These are phyloP conservation scores for Aspergillus transmontanensis DNA, from an alignment of 2,329 filamentous ascomycete species.

Conservation along the genomic window DNA sequence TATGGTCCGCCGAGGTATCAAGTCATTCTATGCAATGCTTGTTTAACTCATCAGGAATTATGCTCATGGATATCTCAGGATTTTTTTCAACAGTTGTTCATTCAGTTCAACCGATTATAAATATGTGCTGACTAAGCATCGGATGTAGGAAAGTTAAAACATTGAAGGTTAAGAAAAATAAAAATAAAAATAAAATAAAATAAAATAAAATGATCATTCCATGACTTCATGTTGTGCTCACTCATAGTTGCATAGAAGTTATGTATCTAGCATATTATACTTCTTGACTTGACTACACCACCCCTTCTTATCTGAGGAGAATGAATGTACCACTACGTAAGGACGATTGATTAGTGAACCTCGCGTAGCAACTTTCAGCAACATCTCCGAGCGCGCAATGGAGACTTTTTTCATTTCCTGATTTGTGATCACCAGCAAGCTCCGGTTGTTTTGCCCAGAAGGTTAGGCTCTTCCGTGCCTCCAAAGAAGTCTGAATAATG, in stretches of 20 bases:
- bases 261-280: no score
- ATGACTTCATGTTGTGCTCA: not conserved
- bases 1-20: not conserved
- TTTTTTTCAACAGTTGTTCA: no score
- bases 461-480: slow-evolving; percentile 24
- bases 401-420: slow-evolving; percentile 6
- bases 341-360: not conserved
- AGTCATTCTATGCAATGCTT: not conserved
- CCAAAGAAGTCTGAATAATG: not conserved
- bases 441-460: slow-evolving; percentile 32
- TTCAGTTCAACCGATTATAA: not conserved
- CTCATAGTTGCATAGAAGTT: no score
- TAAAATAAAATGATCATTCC: not conserved
- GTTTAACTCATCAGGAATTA: not conserved
- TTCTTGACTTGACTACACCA: no score
- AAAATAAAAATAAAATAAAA: not conserved
- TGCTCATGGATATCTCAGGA: no score
- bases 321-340: not conserved
- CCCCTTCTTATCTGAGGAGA: no score
- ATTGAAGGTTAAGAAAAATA: not conserved
- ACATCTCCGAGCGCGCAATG: slow-evolving; percentile 10
- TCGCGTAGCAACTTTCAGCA: slow-evolving; percentile 7
- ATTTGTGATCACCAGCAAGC: slow-evolving; percentile 4
- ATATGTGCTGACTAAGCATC: not conserved
- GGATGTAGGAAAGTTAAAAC: not conserved